Conservation (phyloP, 1,139 yeast genomes). For the Pichia sp. region DNA sequence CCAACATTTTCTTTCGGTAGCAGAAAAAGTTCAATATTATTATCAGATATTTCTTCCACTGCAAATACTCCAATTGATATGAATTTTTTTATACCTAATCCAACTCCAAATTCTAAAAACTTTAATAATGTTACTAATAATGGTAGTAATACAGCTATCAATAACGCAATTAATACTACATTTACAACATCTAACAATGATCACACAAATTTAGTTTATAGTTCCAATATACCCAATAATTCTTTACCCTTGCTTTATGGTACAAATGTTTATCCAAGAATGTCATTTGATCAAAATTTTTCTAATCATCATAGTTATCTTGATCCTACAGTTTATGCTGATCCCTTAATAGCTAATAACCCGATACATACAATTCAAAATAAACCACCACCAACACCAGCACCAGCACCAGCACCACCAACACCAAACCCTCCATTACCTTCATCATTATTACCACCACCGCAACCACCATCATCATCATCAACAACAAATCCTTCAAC, state of each 20-base stretch:
- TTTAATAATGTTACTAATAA: no score
- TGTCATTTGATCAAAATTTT: conserved; percentile 21
- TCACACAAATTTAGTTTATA: neutral
- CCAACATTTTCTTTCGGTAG: conserved; percentile 20
- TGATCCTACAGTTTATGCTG: conserved; percentile 3
- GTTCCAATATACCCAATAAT: neutral
- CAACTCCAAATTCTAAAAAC: neutral
- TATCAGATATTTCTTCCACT: conserved; percentile 5
- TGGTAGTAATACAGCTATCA: no score
- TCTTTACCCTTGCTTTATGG: conserved; percentile 15
- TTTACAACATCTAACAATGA: neutral
- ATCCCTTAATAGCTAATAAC: neutral
- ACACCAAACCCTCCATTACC: neutral
- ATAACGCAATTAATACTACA: no score
- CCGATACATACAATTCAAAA: neutral
- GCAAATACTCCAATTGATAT: conserved; percentile 11
- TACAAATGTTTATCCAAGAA: conserved; percentile 23
- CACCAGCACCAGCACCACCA: neutral
- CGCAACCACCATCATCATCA: neutral
- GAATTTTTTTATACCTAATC: neutral
- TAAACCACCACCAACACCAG: neutral
- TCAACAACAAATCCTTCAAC: neutral
- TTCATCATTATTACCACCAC: no score
- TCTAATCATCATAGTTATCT: neutral
- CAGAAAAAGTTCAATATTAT: conserved; percentile 21